Conservation (phyloP, 106 monocot genomes). For the Platanthera guangdongensis region DNA sequence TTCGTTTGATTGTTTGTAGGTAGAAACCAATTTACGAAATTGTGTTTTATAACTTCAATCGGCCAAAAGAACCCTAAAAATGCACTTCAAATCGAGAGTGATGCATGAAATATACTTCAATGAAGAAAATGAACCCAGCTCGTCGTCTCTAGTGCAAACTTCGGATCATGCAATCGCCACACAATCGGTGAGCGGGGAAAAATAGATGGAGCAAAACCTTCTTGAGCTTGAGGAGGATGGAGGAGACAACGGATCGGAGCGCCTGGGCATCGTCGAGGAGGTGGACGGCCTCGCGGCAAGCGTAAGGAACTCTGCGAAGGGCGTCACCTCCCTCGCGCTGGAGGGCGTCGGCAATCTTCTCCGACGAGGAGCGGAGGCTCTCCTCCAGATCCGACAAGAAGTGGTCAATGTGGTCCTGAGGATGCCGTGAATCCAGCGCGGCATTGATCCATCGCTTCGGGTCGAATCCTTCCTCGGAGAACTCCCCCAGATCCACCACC, state of each 20-base stretch:
- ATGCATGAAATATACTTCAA: too few species aligned
- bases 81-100: not conserved
- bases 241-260: conserved; percentile 64
- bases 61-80: not conserved
- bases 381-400: conserved; percentile 87
- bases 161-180: not conserved
- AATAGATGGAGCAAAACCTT: conserved; percentile 30
- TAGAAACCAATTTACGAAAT: not conserved
- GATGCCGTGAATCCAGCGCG: conserved; percentile 68
- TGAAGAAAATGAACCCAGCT: not conserved
- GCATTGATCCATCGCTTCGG: conserved; percentile 98
- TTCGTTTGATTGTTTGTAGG: not conserved
- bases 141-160: not conserved
- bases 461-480: conserved; percentile 76
- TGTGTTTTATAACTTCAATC: not conserved
- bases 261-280: conserved; percentile 79
- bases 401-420: conserved; percentile 65
- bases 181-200: not conserved
- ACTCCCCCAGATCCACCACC: conserved; percentile 88
- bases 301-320: conserved; percentile 70
- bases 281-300: conserved; percentile 75
- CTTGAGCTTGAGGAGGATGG: conserved; percentile 61
- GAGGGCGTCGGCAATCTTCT: conserved; percentile 74
- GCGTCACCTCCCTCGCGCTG: conserved; percentile 75
- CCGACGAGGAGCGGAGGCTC: conserved; percentile 67